phyloP scores from a whole-genome alignment of 2,329 filamentous ascomycete genomes.

The Monilinia polystroma region DNA sequence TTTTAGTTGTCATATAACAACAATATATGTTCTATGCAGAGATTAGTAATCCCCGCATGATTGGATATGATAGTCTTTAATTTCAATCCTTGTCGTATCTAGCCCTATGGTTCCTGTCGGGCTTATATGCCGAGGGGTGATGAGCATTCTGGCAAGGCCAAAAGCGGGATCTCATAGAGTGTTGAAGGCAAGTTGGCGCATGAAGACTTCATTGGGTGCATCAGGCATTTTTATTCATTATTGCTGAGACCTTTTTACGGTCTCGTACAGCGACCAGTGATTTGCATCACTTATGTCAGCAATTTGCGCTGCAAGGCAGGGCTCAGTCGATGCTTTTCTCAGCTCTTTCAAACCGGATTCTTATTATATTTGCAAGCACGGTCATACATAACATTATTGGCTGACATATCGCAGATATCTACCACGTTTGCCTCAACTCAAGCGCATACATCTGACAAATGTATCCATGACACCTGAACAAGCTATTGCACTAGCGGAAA shows the following conservation, averaged over 20 bases:
- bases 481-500: constrained; percentile 85
- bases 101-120: neutral
- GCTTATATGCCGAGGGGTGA: neutral
- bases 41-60: constrained; percentile 15
- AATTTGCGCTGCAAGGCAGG: neutral
- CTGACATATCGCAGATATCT: constrained; percentile 55
- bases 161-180: neutral
- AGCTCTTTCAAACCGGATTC: constrained; percentile 6
- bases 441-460: constrained; percentile 82
- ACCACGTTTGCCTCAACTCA: constrained; percentile 73
- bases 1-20: neutral
- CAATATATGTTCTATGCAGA: neutral
- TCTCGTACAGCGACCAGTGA: constrained; percentile 20
- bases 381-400: constrained; percentile 8
- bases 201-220: neutral
- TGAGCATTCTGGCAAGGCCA: neutral
- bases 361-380: neutral
- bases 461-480: constrained; percentile 83
- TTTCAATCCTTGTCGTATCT: constrained; percentile 15
- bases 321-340: constrained; percentile 12
- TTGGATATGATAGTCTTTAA: neutral
- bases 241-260: neutral
- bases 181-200: neutral
- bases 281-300: constrained; percentile 18
- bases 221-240: neutral